Evolutionary conservation across 768 basidiomycete species (phyloP).

Genomic region (Ephemerocybe angulata): DNA sequence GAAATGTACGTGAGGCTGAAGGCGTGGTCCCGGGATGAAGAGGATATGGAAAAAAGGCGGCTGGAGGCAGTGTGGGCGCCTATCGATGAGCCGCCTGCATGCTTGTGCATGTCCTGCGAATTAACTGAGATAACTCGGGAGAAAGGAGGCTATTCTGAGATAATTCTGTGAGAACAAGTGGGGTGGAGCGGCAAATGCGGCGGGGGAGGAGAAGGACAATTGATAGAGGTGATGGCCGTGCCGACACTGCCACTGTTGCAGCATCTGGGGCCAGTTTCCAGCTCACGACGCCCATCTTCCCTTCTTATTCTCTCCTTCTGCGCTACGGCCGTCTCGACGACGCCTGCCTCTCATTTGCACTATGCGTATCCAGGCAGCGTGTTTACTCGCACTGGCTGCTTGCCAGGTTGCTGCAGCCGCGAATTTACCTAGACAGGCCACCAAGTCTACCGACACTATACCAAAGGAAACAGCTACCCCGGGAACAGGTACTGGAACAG

Average conservation of each 20-base stretch:
- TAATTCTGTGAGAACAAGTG: not conserved
- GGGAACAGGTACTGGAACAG: too few species aligned
- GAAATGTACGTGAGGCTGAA: too few species aligned
- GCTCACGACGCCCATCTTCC: not conserved
- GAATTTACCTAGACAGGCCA: conserved; percentile 11
- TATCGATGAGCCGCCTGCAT: too few species aligned
- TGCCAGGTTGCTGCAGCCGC: conserved; percentile 17
- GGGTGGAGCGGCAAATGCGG: not conserved
- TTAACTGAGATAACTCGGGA: too few species aligned
- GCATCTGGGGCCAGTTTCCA: not conserved
- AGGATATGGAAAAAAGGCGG: too few species aligned
- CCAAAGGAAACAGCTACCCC: not conserved
- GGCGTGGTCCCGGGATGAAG: too few species aligned
- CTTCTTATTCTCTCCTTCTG: not conserved
- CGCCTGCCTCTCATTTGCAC: conserved; percentile 21
- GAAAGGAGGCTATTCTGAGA: too few species aligned
- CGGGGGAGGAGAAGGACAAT: not conserved
- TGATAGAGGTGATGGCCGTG: not conserved
- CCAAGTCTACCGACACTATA: not conserved
- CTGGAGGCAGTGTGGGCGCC: too few species aligned
- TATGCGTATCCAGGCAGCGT: conserved; percentile 11
- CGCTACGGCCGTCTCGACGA: conserved; percentile 25
- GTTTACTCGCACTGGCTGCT: conserved; percentile 21
- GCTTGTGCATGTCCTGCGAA: too few species aligned
- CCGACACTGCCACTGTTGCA: conserved; percentile 7